Percentiles rank a stretch among this genome's conserved stretches.
Evolutionary conservation across 345 rosid species (phyloP).

Genomic region (Atalantia buxifolia): DNA sequence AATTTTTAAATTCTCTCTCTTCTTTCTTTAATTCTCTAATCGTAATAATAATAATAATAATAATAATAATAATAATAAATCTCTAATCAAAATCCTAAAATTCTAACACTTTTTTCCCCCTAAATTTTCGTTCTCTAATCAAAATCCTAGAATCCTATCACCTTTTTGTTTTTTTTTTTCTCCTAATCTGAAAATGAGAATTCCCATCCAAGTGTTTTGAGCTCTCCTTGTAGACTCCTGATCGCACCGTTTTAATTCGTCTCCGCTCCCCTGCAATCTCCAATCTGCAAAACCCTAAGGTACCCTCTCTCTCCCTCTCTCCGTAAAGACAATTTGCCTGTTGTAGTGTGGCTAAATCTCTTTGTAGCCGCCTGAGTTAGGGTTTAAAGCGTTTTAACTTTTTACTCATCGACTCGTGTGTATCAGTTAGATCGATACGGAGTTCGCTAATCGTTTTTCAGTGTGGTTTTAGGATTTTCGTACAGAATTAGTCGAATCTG

Average conservation of each 20-base stretch:
- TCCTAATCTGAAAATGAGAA: no score
- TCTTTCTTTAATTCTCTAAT: no score
- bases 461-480: neutral
- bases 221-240: neutral
- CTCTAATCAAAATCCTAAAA: no score
- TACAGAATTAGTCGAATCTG: neutral
- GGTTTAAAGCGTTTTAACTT: neutral
- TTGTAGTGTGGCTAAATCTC: neutral
- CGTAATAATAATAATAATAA: no score
- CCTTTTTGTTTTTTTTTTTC: no score
- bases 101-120: no score
- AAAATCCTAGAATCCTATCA: no score
- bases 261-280: neutral
- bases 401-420: neutral
- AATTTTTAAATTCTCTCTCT: no score
- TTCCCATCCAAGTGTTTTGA: no score
- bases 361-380: neutral
- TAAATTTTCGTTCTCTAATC: no score
- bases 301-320: neutral
- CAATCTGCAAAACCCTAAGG: slow-evolving; percentile 1
- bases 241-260: neutral
- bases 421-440: neutral
- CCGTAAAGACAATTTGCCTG: neutral
- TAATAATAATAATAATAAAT: no score
- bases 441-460: neutral